Conservation (phyloP, 305 asterid genomes). For the Fraxinus xanthoxyloides region DNA sequence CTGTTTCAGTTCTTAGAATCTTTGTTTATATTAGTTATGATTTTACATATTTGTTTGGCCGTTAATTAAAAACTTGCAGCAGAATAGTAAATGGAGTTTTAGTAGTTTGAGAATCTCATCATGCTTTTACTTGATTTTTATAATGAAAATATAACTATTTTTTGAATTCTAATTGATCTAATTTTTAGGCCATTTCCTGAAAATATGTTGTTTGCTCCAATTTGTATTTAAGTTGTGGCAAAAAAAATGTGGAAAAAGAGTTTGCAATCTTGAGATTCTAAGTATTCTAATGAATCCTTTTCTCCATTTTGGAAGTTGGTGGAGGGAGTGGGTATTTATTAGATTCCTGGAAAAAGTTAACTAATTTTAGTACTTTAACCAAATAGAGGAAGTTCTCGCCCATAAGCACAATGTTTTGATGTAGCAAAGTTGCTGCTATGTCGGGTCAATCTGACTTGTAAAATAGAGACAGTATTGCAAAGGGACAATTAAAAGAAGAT, state of each 20-base stretch:
- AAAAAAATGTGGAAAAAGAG: not conserved
- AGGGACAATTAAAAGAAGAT: not conserved
- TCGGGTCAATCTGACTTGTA: not conserved
- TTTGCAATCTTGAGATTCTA: not conserved
- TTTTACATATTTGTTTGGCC: not conserved
- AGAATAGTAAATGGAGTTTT: not conserved
- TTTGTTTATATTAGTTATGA: not conserved
- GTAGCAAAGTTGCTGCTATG: not conserved
- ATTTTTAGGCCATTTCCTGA: not conserved
- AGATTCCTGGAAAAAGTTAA: not conserved
- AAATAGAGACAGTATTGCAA: not conserved
- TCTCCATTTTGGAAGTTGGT: not conserved
- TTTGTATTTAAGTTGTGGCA: not conserved
- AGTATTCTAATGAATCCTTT: not conserved
- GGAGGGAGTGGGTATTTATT: not conserved
- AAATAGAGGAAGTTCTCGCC: not conserved
- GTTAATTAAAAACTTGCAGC: not conserved
- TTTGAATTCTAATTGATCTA: conserved; percentile 1
- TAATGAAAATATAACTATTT: not conserved
- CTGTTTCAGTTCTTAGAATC: not conserved
- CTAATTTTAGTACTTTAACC: not conserved
- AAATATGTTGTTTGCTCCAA: not conserved
- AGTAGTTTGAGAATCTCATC: conserved; percentile 2
- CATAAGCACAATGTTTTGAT: not conserved
- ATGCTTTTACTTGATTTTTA: not conserved